Evolutionary conservation across 208 protist species (phyloP), one percentile per base, ranked within the genome.

Genomic region (Strigomonas galati): DNA sequence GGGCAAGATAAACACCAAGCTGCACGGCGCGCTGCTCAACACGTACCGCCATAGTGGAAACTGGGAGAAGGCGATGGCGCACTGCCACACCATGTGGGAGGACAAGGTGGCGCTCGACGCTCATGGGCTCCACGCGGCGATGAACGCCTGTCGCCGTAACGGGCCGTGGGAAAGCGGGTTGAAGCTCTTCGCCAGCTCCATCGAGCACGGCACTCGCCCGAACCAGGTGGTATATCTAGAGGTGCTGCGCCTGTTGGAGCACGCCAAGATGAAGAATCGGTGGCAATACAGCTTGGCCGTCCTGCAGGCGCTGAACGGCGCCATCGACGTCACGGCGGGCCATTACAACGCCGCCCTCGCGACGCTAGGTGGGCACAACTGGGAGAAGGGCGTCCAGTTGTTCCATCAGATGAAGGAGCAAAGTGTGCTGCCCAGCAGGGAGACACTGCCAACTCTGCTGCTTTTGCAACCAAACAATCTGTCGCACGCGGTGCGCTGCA

Each of bases 201-300:
- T 92, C 21, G 67, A 60, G 27, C 49, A 69, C 27, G 84, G 85
- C 14, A 71, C 72, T 30, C 51, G 56, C 53, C 87, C 87, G 12
- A 93, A 87, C 67, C 72, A 66, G 28, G 79, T 92, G 19, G 87
- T 92, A 1, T 93, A 96, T 71, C 71, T 93, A 43, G 87, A 93
- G 65, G 74, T 96, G 35, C 78, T 96, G 21, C 82, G 87, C 6
- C 67, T 81, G 32, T 61, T 93, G 12, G 76, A 81, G 51, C 71
- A 85, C 53, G 69, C 76, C 32, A 30, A 21, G 27, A 40, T 83
- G 65, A 73, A 58, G 6, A 63, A 69, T 9, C 71, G 76, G 35
- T 89, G 84, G 84, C 62, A 67, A 55, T 88, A 89, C 62, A 75
- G 73, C 23, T 63, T 92, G 12, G 64, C 76, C 3, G 77, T 92